Conservation (phyloP, 2,329 filamentous ascomycete genomes). For the Colletotrichum chrysophilum region DNA sequence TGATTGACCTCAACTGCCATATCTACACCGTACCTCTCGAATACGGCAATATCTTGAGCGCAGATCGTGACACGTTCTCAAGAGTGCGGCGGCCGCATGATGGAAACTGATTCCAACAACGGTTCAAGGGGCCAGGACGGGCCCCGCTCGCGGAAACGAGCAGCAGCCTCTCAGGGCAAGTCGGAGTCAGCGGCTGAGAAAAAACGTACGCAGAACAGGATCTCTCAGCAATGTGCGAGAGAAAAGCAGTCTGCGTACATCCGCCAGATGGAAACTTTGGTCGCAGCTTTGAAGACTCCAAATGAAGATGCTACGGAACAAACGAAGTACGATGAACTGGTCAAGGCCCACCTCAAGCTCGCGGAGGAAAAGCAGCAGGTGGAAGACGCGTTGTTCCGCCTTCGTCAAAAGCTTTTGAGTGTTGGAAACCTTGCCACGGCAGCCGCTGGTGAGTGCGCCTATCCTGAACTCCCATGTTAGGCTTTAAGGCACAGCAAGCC, state of each 20-base stretch:
- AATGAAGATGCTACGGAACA: background rate
- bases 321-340: background rate
- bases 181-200: background rate
- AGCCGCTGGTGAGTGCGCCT: background rate
- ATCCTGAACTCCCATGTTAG: background rate
- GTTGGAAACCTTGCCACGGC: background rate
- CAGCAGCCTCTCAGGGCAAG: background rate
- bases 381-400: background rate
- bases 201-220: background rate
- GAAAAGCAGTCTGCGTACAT: background rate
- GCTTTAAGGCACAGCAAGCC: background rate
- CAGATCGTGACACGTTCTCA: background rate
- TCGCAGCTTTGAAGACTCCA: background rate
- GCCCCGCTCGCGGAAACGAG: background rate
- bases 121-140: background rate
- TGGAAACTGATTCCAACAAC: background rate
- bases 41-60: background rate
- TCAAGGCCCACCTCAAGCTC: background rate
- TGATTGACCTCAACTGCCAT: background rate
- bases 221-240: background rate
- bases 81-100: background rate
- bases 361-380: background rate
- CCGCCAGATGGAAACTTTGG: background rate
- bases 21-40: background rate
- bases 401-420: background rate